Evolutionary conservation across 768 basidiomycete species (phyloP).

Genomic region (Macrolepiota fuliginosa): DNA sequence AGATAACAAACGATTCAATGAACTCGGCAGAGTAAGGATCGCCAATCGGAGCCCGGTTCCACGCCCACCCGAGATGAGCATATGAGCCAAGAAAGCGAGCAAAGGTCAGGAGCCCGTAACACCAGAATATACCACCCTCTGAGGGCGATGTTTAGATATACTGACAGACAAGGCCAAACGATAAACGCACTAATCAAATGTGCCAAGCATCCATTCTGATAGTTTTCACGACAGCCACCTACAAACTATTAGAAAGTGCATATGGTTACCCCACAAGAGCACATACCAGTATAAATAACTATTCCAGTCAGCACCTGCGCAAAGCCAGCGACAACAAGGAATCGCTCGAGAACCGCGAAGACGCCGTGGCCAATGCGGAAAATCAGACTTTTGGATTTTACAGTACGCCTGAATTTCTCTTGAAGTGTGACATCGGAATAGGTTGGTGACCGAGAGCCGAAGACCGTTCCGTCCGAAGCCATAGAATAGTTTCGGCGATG

Average conservation of each 20-base stretch:
- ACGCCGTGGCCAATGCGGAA: slow-evolving; percentile 41
- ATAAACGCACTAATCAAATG: slow-evolving; percentile 80
- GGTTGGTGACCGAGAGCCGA: slow-evolving; percentile 42
- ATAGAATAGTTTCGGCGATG: slow-evolving; percentile 44
- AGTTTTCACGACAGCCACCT: slow-evolving; percentile 78
- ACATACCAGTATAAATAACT: slow-evolving; percentile 70
- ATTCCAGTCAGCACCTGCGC: slow-evolving; percentile 67
- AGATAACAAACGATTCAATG: slow-evolving; percentile 77
- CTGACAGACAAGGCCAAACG: background rate
- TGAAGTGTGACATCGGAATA: slow-evolving; percentile 61
- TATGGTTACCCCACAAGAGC: background rate
- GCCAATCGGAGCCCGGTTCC: slow-evolving; percentile 70
- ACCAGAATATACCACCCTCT: slow-evolving; percentile 94
- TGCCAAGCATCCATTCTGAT: slow-evolving; percentile 81
- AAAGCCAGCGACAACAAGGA: slow-evolving; percentile 71
- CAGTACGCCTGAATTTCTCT: slow-evolving; percentile 27
- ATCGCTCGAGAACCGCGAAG: slow-evolving; percentile 58
- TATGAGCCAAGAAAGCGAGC: slow-evolving; percentile 93
- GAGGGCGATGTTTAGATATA: slow-evolving; percentile 13
- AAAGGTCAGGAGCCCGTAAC: slow-evolving; percentile 85
- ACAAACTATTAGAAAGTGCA: background rate
- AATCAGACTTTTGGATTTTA: slow-evolving; percentile 23
- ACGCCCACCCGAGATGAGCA: slow-evolving; percentile 89
- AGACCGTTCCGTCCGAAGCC: slow-evolving; percentile 52
- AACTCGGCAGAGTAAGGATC: slow-evolving; percentile 67